Evolutionary conservation across 441 rosid genomes (phyloP).

Genomic region (Pelargonium australe): DNA sequence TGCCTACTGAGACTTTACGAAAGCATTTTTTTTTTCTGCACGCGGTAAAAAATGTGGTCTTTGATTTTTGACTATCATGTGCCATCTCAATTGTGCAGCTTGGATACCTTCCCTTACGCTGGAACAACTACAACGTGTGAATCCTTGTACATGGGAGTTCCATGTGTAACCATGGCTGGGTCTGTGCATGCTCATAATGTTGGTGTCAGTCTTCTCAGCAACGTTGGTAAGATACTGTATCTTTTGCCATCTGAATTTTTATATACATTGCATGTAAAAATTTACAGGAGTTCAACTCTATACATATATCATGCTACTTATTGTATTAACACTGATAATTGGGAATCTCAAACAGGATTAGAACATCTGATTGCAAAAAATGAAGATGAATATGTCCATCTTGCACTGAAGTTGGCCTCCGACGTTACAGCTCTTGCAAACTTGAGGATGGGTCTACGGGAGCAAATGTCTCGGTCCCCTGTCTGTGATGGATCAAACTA

Average conservation of each 20-base stretch:
- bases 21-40: too few relatives aligned
- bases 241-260: not conserved
- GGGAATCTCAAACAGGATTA: slow-evolving; percentile 43
- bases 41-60: not conserved
- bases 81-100: slow-evolving; percentile 34
- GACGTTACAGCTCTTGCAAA: slow-evolving; percentile 65
- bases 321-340: not conserved
- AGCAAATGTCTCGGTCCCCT: slow-evolving; percentile 80
- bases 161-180: slow-evolving; percentile 96
- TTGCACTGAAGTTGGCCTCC: slow-evolving; percentile 72
- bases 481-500: slow-evolving; percentile 71
- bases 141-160: slow-evolving; percentile 98
- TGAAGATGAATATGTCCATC: slow-evolving; percentile 81
- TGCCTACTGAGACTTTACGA: too few relatives aligned
- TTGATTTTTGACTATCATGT: not conserved
- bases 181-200: slow-evolving; percentile 97
- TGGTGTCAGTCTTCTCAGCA: slow-evolving; percentile 88
- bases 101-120: slow-evolving; percentile 99
- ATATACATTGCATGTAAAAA: too few relatives aligned
- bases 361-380: slow-evolving; percentile 64
- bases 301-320: too few relatives aligned
- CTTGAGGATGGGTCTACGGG: slow-evolving; percentile 72
- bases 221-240: slow-evolving; percentile 57
- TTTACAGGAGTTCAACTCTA: too few relatives aligned
- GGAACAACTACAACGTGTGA: slow-evolving; percentile 99